These are phyloP conservation scores for Microsporum canis DNA, from an alignment of 2,329 filamentous ascomycete genomes.

Conservation along the genomic window DNA sequence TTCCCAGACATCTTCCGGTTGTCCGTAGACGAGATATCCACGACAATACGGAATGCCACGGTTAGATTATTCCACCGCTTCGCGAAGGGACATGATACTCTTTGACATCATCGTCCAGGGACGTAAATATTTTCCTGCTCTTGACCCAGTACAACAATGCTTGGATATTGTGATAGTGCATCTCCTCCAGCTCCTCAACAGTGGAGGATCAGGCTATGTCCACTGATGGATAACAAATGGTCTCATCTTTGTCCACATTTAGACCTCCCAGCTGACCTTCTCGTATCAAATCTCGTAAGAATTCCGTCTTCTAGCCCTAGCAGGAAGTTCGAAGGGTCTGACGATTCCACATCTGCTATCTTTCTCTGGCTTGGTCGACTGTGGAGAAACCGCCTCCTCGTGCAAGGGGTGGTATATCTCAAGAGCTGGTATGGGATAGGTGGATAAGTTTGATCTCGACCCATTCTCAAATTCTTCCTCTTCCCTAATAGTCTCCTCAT, in stretches of 20 bases:
- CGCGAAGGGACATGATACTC: constrained; percentile 44
- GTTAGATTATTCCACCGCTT: constrained; percentile 28
- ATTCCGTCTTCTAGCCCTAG: constrained; percentile 24
- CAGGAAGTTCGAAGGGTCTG: constrained; percentile 25
- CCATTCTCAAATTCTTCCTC: constrained; percentile 17
- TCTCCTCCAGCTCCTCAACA: constrained; percentile 23
- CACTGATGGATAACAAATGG: constrained; percentile 33
- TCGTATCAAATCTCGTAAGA: constrained; percentile 25
- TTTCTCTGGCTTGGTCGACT: constrained; percentile 23
- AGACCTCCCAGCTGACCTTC: constrained; percentile 30
- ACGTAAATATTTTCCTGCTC: constrained; percentile 36
- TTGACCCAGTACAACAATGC: constrained; percentile 45
- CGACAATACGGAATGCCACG: constrained; percentile 58
- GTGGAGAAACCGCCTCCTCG: constrained; percentile 41
- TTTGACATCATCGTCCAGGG: constrained; percentile 46
- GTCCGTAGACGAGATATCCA: constrained; percentile 45
- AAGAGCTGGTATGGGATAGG: constrained; percentile 52
- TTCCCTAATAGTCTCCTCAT: background rate
- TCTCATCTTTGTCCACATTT: constrained; percentile 26
- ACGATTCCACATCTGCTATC: constrained; percentile 14
- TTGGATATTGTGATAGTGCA: constrained; percentile 35
- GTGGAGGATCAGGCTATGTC: constrained; percentile 14
- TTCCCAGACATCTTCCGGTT: constrained; percentile 58
- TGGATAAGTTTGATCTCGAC: constrained; percentile 27
- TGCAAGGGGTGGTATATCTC: constrained; percentile 61